Conservation (phyloP, 495 filamentous ascomycete genomes). For the Cercophora samala region DNA sequence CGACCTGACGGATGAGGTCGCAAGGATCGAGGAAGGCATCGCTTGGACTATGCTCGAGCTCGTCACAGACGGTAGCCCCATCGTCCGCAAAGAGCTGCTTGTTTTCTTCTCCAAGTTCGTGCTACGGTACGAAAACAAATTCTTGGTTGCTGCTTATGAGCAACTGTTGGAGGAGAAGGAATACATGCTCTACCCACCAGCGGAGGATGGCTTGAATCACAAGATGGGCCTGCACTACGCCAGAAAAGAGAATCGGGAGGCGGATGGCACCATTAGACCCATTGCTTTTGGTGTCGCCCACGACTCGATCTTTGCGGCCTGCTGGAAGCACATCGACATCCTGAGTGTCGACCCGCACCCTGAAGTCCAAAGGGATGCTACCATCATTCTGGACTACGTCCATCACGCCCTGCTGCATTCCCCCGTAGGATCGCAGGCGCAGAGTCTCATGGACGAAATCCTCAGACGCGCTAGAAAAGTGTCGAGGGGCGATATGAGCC, state of each 20-base stretch:
- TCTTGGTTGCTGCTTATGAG: conserved; percentile 87
- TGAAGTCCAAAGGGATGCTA: conserved; percentile 81
- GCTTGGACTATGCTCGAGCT: conserved; percentile 81
- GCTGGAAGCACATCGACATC: conserved; percentile 90
- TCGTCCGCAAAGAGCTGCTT: conserved; percentile 87
- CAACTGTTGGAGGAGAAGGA: conserved; percentile 83
- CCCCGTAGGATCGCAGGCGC: conserved; percentile 64
- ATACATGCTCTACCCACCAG: conserved; percentile 49
- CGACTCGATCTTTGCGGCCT: conserved; percentile 83
- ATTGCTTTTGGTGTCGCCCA: conserved; percentile 60
- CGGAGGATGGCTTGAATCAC: conserved; percentile 52
- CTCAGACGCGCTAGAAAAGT: conserved; percentile 48
- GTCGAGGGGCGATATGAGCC: conserved; percentile 49
- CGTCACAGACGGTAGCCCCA: conserved; percentile 83
- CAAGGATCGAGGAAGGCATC: conserved; percentile 82
- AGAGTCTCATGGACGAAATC: conserved; percentile 74
- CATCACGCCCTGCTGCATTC: conserved; percentile 74
- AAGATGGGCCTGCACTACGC: conserved; percentile 56
- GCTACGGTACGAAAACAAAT: conserved; percentile 85
- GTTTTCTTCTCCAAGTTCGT: conserved; percentile 94
- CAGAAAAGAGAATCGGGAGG: conserved; percentile 46
- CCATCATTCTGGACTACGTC: conserved; percentile 76
- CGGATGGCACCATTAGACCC: conserved; percentile 49
- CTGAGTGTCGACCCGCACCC: conserved; percentile 93
- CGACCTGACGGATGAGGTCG: conserved; percentile 86